Evolutionary conservation across 148 eudicot genomes (phyloP), one percentile per base, ranked within the genome.

Genomic region (Fagopyrum tataricum): DNA sequence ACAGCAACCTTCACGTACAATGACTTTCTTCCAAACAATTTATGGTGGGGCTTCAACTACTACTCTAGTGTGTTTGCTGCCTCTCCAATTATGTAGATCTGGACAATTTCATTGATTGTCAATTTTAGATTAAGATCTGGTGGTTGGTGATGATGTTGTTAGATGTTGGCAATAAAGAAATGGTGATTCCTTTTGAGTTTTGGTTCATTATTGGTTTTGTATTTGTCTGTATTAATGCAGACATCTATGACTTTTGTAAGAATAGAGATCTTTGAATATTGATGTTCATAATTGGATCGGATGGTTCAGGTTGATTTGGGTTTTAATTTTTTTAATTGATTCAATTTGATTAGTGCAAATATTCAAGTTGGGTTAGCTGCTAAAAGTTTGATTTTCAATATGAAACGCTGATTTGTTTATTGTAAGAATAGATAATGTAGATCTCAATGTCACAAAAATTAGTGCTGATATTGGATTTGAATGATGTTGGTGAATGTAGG

Each of bases 31-130:
- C 85, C 83, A 41, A 78, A 72, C 67, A 71, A 81, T 49, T 77
- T 72, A 72, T 87, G 91, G 91, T 87, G 51, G 62, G 87, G 88
- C 74, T 86, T 81, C 77, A 81, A 86, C 56, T 78, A 81, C 75
- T 85, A 86, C 78, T 66, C 75, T 71, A 81, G 82, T 80, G 80
- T 51, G 80, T 83, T 64, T 40, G 77, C 79, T 48, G 77, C 84
- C 52, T 70, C 72, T 70, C 37, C 74, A 74, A 21, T 73, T 72
- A 75, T 80, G 81, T 85, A 78, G 75, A 67, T 49, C 70, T 70
- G 15, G 82, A 70, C 78, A 76, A 68, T 14, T 68, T 41, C 18
- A 68, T 68, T 44, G 41, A 42, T 18, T 61, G 67, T 17, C 67
- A 61, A 15, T 26, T 24, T 12, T 61, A 24, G 40, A 40, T 24